A percentile compares a stretch with the other conserved stretches of the same genome.
These are phyloP conservation scores for Corylus avellana DNA, from an alignment of 306 rosid species.

Conservation along the genomic window DNA sequence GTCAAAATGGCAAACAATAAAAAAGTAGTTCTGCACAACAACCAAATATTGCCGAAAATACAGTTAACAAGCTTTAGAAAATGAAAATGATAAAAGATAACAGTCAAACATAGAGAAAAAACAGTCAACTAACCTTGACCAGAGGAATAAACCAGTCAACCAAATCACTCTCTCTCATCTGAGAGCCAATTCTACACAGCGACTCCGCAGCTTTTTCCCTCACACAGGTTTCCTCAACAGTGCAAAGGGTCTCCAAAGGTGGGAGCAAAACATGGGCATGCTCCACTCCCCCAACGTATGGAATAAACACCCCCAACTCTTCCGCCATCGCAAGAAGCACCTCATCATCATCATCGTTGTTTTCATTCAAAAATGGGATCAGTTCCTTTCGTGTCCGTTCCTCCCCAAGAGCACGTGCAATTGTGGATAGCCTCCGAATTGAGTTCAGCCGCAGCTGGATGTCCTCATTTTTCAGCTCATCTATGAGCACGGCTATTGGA, in stretches of 20 bases:
- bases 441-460: constrained; percentile 91
- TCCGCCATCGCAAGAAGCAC: constrained; percentile 99
- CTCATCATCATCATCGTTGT: constrained; percentile 92
- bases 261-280: constrained; percentile 85
- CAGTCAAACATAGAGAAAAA: no score
- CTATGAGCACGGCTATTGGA: constrained; percentile 96
- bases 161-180: constrained; percentile 88
- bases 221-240: constrained; percentile 95
- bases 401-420: constrained; percentile 97
- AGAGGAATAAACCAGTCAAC: constrained; percentile 84
- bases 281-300: constrained; percentile 96
- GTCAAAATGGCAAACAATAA: no score
- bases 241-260: constrained; percentile 84
- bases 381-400: constrained; percentile 89
- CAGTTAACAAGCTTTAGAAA: no score
- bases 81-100: no score
- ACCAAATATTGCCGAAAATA: no score
- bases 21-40: no score
- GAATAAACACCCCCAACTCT: constrained; percentile 91
- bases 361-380: constrained; percentile 87
- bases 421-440: constrained; percentile 90
- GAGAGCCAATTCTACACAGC: constrained; percentile 90
- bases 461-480: constrained; percentile 93
- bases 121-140: constrained; percentile 67
- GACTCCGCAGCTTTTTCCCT: constrained; percentile 96